A percentile compares a stretch with the other conserved stretches of the same genome.
Conservation (phyloP, 2,329 filamentous ascomycete species). For the Penicillium sp. region DNA sequence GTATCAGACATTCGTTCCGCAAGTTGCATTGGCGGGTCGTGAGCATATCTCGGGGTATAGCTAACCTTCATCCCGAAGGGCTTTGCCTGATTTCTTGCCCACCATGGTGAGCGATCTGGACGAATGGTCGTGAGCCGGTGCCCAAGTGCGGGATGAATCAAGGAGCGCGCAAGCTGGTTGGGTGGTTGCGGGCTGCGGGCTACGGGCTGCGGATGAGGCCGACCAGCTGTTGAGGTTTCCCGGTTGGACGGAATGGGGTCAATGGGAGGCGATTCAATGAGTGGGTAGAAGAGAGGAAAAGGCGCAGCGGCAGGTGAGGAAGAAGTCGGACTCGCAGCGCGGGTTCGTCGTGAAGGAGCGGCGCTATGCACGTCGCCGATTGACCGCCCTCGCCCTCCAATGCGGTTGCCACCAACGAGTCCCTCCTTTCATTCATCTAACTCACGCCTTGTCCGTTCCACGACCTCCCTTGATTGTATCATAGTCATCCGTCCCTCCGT, state of each 20-base stretch:
- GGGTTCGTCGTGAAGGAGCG: constrained; percentile 15
- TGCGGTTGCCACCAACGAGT: constrained; percentile 26
- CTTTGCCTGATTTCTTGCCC: constrained; percentile 68
- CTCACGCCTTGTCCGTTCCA: constrained; percentile 6
- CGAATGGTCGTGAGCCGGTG: constrained; percentile 1
- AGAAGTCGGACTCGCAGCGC: constrained; percentile 6
- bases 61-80: constrained; percentile 63
- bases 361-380: constrained; percentile 18
- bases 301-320: not conserved
- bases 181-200: no score
- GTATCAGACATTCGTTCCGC: constrained; percentile 10
- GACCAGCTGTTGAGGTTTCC: not conserved
- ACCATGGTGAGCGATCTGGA: constrained; percentile 55
- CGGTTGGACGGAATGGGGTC: not conserved
- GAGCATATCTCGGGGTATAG: constrained; percentile 3
- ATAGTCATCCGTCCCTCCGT: constrained; percentile 7
- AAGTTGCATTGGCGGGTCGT: not conserved
- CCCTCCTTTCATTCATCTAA: constrained; percentile 10
- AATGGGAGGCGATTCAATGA: not conserved
- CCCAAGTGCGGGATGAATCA: constrained; percentile 15
- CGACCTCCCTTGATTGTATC: constrained; percentile 8
- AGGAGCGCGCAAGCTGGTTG: constrained; percentile 15
- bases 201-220: not conserved
- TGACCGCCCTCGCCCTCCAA: constrained; percentile 28
- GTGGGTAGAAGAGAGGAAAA: not conserved